phyloP scores from a whole-genome alignment of 495 filamentous ascomycete species.

The Cudoniella acicularis region DNA sequence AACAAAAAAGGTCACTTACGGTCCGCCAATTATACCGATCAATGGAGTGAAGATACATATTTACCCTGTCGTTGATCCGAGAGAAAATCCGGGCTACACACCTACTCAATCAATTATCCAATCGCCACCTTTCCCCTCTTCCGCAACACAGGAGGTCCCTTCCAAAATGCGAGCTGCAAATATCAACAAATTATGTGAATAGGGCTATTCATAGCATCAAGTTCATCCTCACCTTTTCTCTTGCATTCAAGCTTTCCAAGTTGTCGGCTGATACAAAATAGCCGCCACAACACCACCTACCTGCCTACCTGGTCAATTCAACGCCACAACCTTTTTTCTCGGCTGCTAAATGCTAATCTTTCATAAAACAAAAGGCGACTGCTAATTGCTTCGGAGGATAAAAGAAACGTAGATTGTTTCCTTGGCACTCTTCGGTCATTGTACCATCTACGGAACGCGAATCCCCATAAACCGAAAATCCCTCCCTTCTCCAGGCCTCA shows the following conservation, averaged over 20 bases:
- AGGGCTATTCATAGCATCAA: background rate
- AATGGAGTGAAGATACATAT: no score
- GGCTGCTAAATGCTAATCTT: slow-evolving; percentile 1
- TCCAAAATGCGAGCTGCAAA: background rate
- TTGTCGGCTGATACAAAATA: slow-evolving; percentile 6
- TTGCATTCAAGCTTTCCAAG: background rate
- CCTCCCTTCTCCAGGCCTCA: background rate
- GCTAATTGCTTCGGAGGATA: background rate
- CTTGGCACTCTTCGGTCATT: background rate
- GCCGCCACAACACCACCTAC: slow-evolving; percentile 3
- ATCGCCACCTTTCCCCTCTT: background rate
- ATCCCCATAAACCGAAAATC: background rate
- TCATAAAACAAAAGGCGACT: background rate
- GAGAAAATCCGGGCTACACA: no score
- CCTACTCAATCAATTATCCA: background rate
- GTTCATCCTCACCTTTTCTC: background rate
- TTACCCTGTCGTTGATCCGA: no score
- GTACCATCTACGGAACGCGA: background rate
- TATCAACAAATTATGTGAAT: background rate
- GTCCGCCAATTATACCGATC: no score
- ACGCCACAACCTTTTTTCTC: background rate
- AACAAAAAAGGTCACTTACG: no score
- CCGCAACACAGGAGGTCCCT: no score
- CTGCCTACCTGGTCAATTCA: background rate
- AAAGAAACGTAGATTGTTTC: background rate